Evolutionary conservation across 2,329 filamentous ascomycete species (phyloP), one percentile per base, ranked within the genome.

Genomic region (Alternaria tenuissima): DNA sequence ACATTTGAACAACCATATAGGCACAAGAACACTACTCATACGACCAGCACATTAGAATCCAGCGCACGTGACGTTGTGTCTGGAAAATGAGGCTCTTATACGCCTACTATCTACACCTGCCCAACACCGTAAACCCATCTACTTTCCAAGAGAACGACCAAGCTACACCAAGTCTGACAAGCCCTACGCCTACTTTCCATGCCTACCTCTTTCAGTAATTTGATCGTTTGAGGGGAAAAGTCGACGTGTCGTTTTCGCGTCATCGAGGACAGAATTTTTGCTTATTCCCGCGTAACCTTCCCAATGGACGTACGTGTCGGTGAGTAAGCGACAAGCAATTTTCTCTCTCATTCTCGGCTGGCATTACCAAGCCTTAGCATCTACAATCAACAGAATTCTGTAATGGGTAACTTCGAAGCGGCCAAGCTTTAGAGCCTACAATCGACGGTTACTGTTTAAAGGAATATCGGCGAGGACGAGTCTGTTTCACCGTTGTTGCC

Each of bases 41-140:
- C 30, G 18, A 18, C 39, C 55, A 9, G n/a, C 32, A 39, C 5
- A 32, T 14, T 6, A 47, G 18, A 18, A 22, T 14, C 24, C 16
- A 22, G n/a, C 3, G 44, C 55, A 41, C 32, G 44, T 36, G 39
- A 52, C 41, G 44, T 38, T 49, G 14, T 42, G 18, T 26, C 26
- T 34, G 32, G 36, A 44, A 51, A 26, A 55, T 44, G 52, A 59
- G 57, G 52, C 57, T 59, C 57, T 56, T 20, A 32, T 51, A 43
- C 57, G 57, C 57, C 57, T 59, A 56, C 48, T 60, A 57, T 60
- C 57, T 18, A 60, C 57, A 60, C 57, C 53, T 59, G 41, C 57
- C 52, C 39, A 46, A 59, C 57, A 32, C 24, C 34, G 52, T 55
- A 59, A 58, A 47, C 12, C 11, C 18, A 36, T 4, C 18, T 12